Percentiles rank a stretch among this genome's conserved stretches.
Evolutionary conservation across 495 filamentous ascomycete species (phyloP).

Genomic region (Neurospora sp.): DNA sequence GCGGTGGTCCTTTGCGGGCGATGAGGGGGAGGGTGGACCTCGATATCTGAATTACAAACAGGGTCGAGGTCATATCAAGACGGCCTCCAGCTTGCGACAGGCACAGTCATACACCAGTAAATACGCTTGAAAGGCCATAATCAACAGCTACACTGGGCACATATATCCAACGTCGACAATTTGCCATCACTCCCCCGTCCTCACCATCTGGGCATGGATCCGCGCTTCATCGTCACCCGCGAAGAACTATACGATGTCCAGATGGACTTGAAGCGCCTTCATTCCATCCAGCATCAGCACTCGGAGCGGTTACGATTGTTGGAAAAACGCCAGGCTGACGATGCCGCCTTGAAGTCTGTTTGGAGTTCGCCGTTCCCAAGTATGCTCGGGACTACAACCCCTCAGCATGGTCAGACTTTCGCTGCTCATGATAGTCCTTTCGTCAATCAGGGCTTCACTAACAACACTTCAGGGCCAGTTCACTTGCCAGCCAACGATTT

Average conservation of each 20-base stretch:
- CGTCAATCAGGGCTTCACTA: slow-evolving; percentile 14
- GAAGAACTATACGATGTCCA: slow-evolving; percentile 82
- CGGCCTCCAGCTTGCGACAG: neutral
- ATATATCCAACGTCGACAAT: neutral
- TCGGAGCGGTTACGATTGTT: slow-evolving; percentile 68
- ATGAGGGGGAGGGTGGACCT: slow-evolving; percentile 30
- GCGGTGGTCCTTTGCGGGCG: slow-evolving; percentile 22
- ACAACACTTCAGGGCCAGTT: slow-evolving; percentile 48
- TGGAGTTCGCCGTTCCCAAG: slow-evolving; percentile 85
- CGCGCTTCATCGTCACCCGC: slow-evolving; percentile 39
- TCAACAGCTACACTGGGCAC: neutral
- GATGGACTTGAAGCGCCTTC: slow-evolving; percentile 76
- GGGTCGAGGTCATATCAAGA: slow-evolving; percentile 20
- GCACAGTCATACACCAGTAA: neutral
- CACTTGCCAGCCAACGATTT: slow-evolving; percentile 62
- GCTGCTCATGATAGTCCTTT: neutral
- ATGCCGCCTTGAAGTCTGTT: slow-evolving; percentile 72
- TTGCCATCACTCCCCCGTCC: neutral
- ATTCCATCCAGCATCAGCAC: slow-evolving; percentile 68
- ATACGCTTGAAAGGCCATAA: neutral
- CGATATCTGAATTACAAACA: slow-evolving; percentile 20
- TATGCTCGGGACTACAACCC: slow-evolving; percentile 57
- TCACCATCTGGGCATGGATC: slow-evolving; percentile 40
- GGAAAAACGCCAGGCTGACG: slow-evolving; percentile 71
- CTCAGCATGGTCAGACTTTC: slow-evolving; percentile 61